Evolutionary conservation across 257 asterid species (phyloP), one percentile per base, ranked within the genome.

Genomic region (Mentha longifolia): DNA sequence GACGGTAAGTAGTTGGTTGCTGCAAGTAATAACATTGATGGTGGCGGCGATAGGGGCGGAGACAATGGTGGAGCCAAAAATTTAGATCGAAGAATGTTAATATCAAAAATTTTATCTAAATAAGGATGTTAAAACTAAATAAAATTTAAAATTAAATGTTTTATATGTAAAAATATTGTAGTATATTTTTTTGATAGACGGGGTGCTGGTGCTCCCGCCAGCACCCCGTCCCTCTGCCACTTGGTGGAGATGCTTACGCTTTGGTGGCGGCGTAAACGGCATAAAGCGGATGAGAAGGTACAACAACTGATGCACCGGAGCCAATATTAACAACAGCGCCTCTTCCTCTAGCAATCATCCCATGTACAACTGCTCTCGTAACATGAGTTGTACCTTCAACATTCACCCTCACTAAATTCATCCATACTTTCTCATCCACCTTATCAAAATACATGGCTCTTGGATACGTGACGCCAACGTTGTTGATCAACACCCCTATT

Each of bases 181-280:
- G n/a, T n/a, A n/a, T n/a, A n/a, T n/a, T n/a, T n/a, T n/a, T n/a
- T n/a, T n/a, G n/a, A n/a, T n/a, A n/a, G n/a, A n/a, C n/a, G n/a
- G n/a, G n/a, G n/a, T n/a, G n/a, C n/a, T n/a, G n/a, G n/a, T n/a
- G n/a, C n/a, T n/a, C n/a, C n/a, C n/a, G n/a, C n/a, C n/a, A n/a
- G n/a, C n/a, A n/a, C n/a, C n/a, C n/a, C n/a, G n/a, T n/a, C n/a
- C n/a, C n/a, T n/a, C n/a, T n/a, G n/a, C n/a, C n/a, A n/a, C n/a
- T n/a, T n/a, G n/a, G 46, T 2, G 28, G 72, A 49, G 30, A 6
- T 13, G 58, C 88, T 85, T 81, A 94, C 97, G 86, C 93, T 91
- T 94, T 94, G 16, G 97, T 89, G 57, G 97, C 97, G 47, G 96
- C 96, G 77, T 94, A 94, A 46, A 91, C 56, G 28, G 99, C 91